Evolutionary conservation across 2,329 filamentous ascomycete genomes (phyloP).

Genomic region (Hypocreales sp.): DNA sequence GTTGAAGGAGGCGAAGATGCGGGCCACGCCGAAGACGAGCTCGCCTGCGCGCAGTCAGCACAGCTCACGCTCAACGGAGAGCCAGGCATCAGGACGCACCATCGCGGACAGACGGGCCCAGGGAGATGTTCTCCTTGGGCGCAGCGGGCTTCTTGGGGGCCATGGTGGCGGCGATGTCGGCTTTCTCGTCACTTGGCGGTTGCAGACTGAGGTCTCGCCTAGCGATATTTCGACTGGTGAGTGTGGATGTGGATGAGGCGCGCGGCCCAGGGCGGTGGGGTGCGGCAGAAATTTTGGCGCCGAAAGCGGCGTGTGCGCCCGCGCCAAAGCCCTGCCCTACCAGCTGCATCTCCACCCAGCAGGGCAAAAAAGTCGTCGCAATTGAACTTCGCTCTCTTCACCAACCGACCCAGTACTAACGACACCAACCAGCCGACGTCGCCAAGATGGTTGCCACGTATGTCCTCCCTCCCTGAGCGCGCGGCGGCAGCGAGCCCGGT

Average conservation of each 20-base stretch:
- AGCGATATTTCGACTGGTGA: slow-evolving; percentile 10
- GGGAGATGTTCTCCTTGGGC: slow-evolving; percentile 93
- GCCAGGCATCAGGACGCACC: too few species aligned
- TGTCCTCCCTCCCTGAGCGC: slow-evolving; percentile 24
- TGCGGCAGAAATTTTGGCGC: slow-evolving; percentile 16
- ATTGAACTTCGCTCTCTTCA: slow-evolving; percentile 4
- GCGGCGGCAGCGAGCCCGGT: slow-evolving; percentile 26
- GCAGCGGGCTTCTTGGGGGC: slow-evolving; percentile 83
- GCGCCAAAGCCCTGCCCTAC: slow-evolving; percentile 18
- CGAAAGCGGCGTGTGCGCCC: slow-evolving; percentile 9
- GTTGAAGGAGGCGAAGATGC: slow-evolving; percentile 91
- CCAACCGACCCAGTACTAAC: slow-evolving; percentile 20
- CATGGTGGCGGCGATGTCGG: slow-evolving; percentile 17
- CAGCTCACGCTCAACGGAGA: too few species aligned
- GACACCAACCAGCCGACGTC: slow-evolving; percentile 20
- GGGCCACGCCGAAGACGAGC: slow-evolving; percentile 94
- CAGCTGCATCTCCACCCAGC: neutral
- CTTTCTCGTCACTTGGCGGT: slow-evolving; percentile 18
- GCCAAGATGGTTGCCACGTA: slow-evolving; percentile 38
- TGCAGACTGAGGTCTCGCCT: slow-evolving; percentile 14
- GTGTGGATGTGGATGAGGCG: slow-evolving; percentile 11
- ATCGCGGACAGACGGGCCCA: slow-evolving; percentile 93
- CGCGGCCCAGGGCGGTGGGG: slow-evolving; percentile 17
- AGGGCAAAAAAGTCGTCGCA: slow-evolving; percentile 6
- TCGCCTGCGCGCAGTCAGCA: too few species aligned